These are phyloP conservation scores for Talaromyces ruber DNA, from an alignment of 495 filamentous ascomycete genomes.

Conservation along the genomic window DNA sequence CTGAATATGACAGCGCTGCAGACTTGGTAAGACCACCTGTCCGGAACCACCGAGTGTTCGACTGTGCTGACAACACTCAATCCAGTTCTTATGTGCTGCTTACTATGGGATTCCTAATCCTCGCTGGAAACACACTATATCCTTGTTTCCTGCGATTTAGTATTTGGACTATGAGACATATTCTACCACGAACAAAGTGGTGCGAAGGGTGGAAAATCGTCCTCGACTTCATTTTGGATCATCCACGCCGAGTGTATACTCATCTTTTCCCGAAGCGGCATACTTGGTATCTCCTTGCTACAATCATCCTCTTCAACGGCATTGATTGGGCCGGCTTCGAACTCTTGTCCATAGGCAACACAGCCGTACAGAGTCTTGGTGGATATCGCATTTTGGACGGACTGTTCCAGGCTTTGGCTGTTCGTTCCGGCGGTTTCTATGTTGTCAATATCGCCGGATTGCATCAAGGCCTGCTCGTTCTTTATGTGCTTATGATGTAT, in stretches of 20 bases:
- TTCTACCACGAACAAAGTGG: conserved; percentile 31
- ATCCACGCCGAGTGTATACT: conserved; percentile 74
- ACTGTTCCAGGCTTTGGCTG: conserved; percentile 75
- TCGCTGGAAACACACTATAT: conserved; percentile 77
- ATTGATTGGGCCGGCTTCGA: conserved; percentile 80
- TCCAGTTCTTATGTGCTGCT: conserved; percentile 55
- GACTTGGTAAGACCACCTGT: conserved; percentile 16
- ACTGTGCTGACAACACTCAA: conserved; percentile 7
- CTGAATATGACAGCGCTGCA: conserved; percentile 59
- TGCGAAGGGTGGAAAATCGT: conserved; percentile 52
- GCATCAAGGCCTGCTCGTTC: conserved; percentile 63
- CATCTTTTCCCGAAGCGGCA: conserved; percentile 70
- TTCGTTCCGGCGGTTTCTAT: conserved; percentile 78
- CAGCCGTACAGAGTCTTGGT: conserved; percentile 44
- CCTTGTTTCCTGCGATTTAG: conserved; percentile 74
- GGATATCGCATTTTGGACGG: conserved; percentile 63
- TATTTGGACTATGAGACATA: conserved; percentile 51
- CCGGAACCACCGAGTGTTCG: neutral
- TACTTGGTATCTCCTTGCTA: conserved; percentile 72
- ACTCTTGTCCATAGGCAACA: conserved; percentile 67
- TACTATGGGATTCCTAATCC: conserved; percentile 66
- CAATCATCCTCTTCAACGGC: conserved; percentile 66
- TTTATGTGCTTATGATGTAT: conserved; percentile 95
- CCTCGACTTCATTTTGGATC: conserved; percentile 70
- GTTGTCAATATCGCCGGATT: conserved; percentile 64